Evolutionary conservation across 192 early-diverging fungal genomes (phyloP).

Genomic region (Coemansia interrupta): DNA sequence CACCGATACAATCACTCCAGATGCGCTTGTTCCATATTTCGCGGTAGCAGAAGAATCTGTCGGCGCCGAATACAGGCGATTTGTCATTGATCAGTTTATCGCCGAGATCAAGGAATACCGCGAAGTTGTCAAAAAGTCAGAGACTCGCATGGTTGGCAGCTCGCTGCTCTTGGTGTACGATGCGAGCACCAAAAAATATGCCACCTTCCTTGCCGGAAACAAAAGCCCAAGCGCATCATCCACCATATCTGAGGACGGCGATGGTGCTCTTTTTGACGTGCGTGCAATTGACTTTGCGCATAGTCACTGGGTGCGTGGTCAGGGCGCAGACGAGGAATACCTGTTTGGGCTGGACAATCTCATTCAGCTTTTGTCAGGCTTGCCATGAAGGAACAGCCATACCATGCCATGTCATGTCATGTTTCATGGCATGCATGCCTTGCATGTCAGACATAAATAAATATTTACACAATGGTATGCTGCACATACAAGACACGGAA

Average conservation of each 20-base stretch:
- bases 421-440: no score
- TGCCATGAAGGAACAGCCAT: neutral
- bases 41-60: constrained; percentile 50
- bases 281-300: constrained; percentile 86
- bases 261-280: constrained; percentile 52
- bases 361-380: neutral
- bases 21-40: constrained; percentile 40
- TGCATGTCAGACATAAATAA: no score
- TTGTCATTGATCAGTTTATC: constrained; percentile 57
- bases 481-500: no score
- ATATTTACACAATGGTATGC: no score
- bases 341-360: constrained; percentile 7
- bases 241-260: constrained; percentile 14
- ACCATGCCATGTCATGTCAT: no score
- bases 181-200: constrained; percentile 38
- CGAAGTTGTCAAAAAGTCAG: constrained; percentile 48
- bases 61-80: constrained; percentile 33
- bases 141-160: constrained; percentile 59
- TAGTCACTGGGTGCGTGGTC: constrained; percentile 56
- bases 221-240: constrained; percentile 8
- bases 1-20: neutral
- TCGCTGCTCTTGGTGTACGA: constrained; percentile 76
- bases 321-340: constrained; percentile 12
- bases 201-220: constrained; percentile 5
- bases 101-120: constrained; percentile 54